phyloP scores from a whole-genome alignment of 2,329 filamentous ascomycete species.

The Byssothecium circinans region DNA sequence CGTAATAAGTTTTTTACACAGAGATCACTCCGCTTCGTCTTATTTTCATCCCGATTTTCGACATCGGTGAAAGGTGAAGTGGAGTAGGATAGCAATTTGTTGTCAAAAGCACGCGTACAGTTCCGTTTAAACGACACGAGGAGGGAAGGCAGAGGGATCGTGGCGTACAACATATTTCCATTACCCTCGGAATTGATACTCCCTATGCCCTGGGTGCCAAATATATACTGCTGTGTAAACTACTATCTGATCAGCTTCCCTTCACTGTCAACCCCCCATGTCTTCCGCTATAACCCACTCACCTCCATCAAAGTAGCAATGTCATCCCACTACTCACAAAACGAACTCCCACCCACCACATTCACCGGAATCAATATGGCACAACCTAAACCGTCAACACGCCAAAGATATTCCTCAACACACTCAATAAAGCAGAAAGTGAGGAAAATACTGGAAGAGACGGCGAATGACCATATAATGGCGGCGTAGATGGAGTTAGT shows the following conservation, averaged over 20 bases:
- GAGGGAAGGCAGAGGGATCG: slow-evolving; percentile 75
- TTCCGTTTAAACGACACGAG: slow-evolving; percentile 83
- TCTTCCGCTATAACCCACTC: background rate
- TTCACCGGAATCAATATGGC: slow-evolving; percentile 81
- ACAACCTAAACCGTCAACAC: slow-evolving; percentile 70
- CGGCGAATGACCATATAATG: slow-evolving; percentile 74
- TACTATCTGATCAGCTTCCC: slow-evolving; percentile 25
- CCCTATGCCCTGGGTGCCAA: slow-evolving; percentile 65
- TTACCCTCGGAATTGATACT: slow-evolving; percentile 44
- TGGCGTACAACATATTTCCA: slow-evolving; percentile 63
- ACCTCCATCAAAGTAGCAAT: slow-evolving; percentile 41
- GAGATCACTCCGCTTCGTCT: no score
- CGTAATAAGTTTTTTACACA: slow-evolving; percentile 64
- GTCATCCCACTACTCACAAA: slow-evolving; percentile 30
- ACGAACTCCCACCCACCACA: slow-evolving; percentile 48
- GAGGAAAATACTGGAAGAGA: slow-evolving; percentile 73
- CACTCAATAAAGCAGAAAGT: slow-evolving; percentile 84
- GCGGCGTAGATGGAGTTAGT: slow-evolving; percentile 74
- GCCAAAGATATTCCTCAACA: slow-evolving; percentile 89
- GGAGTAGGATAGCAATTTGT: slow-evolving; percentile 77
- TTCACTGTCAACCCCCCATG: background rate
- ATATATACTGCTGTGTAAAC: slow-evolving; percentile 63
- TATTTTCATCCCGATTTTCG: no score
- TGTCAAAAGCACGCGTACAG: slow-evolving; percentile 74
- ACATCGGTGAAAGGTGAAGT: slow-evolving; percentile 56